Conservation (phyloP, 345 rosid species). For the Gynandropsis gynandra region DNA sequence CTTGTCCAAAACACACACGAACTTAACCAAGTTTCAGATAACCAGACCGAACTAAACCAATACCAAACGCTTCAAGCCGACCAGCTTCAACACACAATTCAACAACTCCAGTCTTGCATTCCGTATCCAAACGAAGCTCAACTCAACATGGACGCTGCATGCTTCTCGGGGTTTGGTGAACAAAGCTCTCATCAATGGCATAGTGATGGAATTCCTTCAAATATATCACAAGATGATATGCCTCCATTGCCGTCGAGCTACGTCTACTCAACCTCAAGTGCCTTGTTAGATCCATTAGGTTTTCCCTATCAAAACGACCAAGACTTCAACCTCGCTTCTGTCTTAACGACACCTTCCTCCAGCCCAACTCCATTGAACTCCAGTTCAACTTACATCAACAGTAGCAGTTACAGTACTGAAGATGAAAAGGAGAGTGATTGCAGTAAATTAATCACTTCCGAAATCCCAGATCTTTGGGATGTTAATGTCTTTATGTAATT, state of each 20-base stretch:
- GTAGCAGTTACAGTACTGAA: constrained; percentile 44
- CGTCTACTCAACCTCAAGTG: constrained; percentile 21
- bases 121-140: constrained; percentile 32
- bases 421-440: constrained; percentile 78
- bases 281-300: constrained; percentile 33
- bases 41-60: constrained; percentile 23
- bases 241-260: constrained; percentile 18
- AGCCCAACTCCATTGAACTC: constrained; percentile 62
- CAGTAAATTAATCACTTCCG: constrained; percentile 53
- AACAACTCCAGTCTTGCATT: constrained; percentile 31
- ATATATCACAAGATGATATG: constrained; percentile 10
- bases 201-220: neutral
- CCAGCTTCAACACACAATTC: constrained; percentile 29
- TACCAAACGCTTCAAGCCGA: constrained; percentile 18
- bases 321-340: constrained; percentile 41
- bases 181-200: constrained; percentile 13
- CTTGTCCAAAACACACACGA: neutral
- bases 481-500: constrained; percentile 50
- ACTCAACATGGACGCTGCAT: constrained; percentile 5
- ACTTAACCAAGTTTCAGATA: constrained; percentile 14
- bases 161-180: constrained; percentile 19
- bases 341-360: constrained; percentile 55
- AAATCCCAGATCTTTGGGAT: constrained; percentile 50
- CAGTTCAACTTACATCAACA: constrained; percentile 44
- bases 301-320: constrained; percentile 27